Evolutionary conservation across 2,329 filamentous ascomycete species (phyloP).

Genomic region (Talaromyces sp.): DNA sequence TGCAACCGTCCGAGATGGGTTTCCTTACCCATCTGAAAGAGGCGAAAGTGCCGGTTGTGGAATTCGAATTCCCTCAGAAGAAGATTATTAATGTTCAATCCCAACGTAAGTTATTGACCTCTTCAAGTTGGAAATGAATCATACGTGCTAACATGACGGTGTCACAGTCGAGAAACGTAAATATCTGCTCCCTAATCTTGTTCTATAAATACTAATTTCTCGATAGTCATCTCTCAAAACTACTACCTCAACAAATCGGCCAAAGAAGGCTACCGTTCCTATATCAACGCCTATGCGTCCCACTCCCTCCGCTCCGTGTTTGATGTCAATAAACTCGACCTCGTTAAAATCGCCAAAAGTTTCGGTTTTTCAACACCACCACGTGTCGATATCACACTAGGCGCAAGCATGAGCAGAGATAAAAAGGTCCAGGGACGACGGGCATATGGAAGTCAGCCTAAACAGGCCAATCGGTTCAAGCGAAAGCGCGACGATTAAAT

Average conservation of each 20-base stretch:
- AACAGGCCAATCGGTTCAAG: slow-evolving; percentile 56
- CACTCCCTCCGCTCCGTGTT: slow-evolving; percentile 80
- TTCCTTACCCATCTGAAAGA: slow-evolving; percentile 90
- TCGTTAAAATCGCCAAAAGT: slow-evolving; percentile 76
- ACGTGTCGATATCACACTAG: slow-evolving; percentile 71
- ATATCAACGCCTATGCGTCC: slow-evolving; percentile 90
- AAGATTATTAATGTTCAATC: slow-evolving; percentile 88
- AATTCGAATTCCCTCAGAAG: slow-evolving; percentile 89
- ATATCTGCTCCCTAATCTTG: neutral
- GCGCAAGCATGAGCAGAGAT: slow-evolving; percentile 68
- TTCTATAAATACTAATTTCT: neutral
- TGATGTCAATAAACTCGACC: slow-evolving; percentile 73
- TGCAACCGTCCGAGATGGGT: slow-evolving; percentile 85
- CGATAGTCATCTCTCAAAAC: slow-evolving; percentile 83
- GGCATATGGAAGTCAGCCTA: slow-evolving; percentile 73
- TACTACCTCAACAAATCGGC: slow-evolving; percentile 91
- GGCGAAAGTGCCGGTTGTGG: slow-evolving; percentile 84
- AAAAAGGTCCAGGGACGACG: slow-evolving; percentile 63
- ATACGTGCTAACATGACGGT: neutral
- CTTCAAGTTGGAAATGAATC: too few species aligned
- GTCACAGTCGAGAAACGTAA: slow-evolving; percentile 15
- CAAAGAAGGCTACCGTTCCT: slow-evolving; percentile 74
- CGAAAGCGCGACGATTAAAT: slow-evolving; percentile 36
- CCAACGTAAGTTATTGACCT: slow-evolving; percentile 64
- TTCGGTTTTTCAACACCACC: slow-evolving; percentile 77